These are phyloP conservation scores for Helicosporidium sp. DNA, from an alignment of 139 green algal genomes.

Conservation along the genomic window DNA sequence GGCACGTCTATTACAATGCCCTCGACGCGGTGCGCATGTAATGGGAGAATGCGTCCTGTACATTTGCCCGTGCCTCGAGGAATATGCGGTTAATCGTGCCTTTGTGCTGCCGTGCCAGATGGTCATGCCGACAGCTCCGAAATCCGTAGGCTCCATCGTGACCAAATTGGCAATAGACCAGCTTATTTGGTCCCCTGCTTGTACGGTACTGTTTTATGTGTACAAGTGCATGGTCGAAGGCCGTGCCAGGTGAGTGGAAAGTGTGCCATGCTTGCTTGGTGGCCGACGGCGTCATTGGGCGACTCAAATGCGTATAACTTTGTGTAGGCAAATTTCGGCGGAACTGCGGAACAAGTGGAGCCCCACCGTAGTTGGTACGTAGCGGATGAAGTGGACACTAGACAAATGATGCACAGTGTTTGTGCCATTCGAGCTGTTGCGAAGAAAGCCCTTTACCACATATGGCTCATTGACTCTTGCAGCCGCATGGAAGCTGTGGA, in stretches of 20 bases:
- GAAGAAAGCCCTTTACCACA: background rate
- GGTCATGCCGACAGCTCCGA: slow-evolving; percentile 17
- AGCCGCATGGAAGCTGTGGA: slow-evolving; percentile 27
- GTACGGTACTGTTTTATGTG: slow-evolving; percentile 31
- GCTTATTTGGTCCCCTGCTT: slow-evolving; percentile 29
- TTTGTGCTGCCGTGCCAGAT: background rate
- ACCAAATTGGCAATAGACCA: slow-evolving; percentile 35
- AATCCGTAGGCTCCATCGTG: slow-evolving; percentile 13
- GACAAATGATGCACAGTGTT: too few species aligned
- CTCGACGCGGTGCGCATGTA: slow-evolving; percentile 10
- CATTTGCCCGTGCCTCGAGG: background rate
- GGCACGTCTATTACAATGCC: slow-evolving; percentile 14
- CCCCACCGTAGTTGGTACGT: too few species aligned
- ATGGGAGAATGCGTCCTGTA: background rate
- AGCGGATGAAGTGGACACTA: background rate
- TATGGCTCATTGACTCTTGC: background rate
- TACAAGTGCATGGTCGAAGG: slow-evolving; percentile 11
- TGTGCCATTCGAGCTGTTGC: background rate
- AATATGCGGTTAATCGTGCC: background rate
- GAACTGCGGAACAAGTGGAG: slow-evolving; percentile 14
- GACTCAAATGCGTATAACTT: too few species aligned
- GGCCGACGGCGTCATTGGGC: too few species aligned
- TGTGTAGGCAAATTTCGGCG: slow-evolving; percentile 4
- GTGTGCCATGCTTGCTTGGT: background rate
- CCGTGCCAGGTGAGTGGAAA: slow-evolving; percentile 1